Evolutionary conservation across 805 yeast species (phyloP).

Genomic region (Hanseniaspora occidentalis): DNA sequence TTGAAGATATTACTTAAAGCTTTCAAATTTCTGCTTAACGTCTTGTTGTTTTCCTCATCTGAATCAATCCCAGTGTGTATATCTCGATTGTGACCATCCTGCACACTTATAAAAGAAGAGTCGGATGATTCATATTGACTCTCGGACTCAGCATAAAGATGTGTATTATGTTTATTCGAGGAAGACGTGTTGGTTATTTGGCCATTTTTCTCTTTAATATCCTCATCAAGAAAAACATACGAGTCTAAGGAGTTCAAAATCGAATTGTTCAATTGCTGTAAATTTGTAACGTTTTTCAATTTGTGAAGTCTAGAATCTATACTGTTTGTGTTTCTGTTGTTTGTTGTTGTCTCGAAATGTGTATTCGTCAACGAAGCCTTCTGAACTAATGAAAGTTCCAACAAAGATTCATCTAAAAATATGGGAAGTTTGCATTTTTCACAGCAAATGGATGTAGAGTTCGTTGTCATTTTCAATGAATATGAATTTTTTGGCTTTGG

Average conservation of each 20-base stretch:
- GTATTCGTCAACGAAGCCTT: slow-evolving; percentile 14
- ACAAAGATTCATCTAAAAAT: slow-evolving; percentile 30
- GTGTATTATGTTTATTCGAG: too few relatives aligned
- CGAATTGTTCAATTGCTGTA: slow-evolving; percentile 20
- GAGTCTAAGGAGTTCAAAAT: slow-evolving; percentile 12
- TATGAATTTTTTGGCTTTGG: too few relatives aligned
- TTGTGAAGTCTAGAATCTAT: slow-evolving; percentile 10
- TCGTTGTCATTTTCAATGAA: not conserved
- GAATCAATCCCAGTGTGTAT: not conserved
- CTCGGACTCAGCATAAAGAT: too few relatives aligned
- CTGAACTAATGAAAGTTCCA: slow-evolving; percentile 32
- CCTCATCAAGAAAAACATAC: slow-evolving; percentile 16
- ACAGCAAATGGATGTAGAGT: slow-evolving; percentile 13
- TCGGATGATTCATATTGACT: too few relatives aligned
- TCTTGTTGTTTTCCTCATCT: slow-evolving; percentile 6
- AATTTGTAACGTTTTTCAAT: slow-evolving; percentile 11
- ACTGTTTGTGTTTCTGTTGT: slow-evolving; percentile 2
- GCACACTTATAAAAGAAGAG: not conserved
- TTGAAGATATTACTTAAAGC: slow-evolving; percentile 57
- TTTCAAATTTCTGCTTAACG: slow-evolving; percentile 37
- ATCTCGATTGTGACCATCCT: not conserved
- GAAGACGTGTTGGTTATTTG: not conserved
- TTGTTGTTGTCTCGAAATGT: slow-evolving; percentile 7
- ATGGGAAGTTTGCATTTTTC: slow-evolving; percentile 35
- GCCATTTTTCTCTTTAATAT: not conserved